Conservation (phyloP, 805 yeast species). For the Ascoidea rubescens region DNA sequence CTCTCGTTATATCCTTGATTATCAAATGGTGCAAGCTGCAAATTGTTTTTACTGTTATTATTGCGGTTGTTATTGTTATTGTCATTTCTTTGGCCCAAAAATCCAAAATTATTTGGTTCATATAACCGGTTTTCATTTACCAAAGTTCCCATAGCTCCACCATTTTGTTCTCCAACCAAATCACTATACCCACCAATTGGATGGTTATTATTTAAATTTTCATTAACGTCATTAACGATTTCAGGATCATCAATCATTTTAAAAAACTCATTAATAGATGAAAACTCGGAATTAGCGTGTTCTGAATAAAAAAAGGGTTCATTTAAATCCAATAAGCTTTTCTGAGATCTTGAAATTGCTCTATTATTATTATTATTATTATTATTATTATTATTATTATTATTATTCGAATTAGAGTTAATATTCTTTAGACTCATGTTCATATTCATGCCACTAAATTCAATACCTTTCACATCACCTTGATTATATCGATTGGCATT, state of each 20-base stretch:
- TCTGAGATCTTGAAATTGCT: background rate
- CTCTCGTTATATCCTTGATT: background rate
- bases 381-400: background rate
- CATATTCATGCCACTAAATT: too few relatives aligned
- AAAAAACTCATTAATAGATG: slow-evolving; percentile 77
- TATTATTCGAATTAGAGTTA: slow-evolving; percentile 7
- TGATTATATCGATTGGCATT: too few relatives aligned
- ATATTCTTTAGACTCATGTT: slow-evolving; percentile 1
- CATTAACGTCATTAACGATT: slow-evolving; percentile 30
- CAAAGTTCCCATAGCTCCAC: background rate
- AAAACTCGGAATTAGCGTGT: slow-evolving; percentile 86
- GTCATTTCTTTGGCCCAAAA: slow-evolving; percentile 7
- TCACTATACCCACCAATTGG: background rate
- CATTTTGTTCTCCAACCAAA: background rate
- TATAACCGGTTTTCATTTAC: background rate
- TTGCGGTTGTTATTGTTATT: slow-evolving; percentile 9
- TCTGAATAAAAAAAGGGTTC: slow-evolving; percentile 80
- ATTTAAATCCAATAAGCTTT: too few relatives aligned
- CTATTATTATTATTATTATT: background rate
- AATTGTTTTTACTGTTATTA: background rate
- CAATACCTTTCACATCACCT: too few relatives aligned
- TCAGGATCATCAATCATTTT: slow-evolving; percentile 85
- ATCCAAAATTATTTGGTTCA: slow-evolving; percentile 9
- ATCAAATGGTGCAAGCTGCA: background rate
- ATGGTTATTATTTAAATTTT: background rate